Conservation (phyloP, 768 basidiomycete species). For the Lyophyllum semitale region DNA sequence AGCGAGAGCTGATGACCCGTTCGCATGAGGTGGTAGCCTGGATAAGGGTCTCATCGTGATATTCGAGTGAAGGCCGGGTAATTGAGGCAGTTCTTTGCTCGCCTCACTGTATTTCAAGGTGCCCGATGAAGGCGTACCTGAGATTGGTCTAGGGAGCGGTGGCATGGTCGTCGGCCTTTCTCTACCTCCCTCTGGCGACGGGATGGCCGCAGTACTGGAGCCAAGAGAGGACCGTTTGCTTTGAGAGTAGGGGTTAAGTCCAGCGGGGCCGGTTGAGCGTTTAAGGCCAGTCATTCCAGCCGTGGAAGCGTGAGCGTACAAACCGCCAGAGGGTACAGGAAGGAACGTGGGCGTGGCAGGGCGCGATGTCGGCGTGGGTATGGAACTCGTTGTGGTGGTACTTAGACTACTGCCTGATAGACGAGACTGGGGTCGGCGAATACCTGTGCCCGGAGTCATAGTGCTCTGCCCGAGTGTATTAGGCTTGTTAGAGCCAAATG, state of each 20-base stretch:
- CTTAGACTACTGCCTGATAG: slow-evolving; percentile 60
- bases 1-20: slow-evolving; percentile 34
- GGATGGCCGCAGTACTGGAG: slow-evolving; percentile 37
- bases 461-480: slow-evolving; percentile 45
- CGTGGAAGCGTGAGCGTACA: slow-evolving; percentile 43
- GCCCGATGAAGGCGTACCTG: slow-evolving; percentile 30
- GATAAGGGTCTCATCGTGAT: slow-evolving; percentile 48
- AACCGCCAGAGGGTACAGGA: slow-evolving; percentile 60
- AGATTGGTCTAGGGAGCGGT: slow-evolving; percentile 28
- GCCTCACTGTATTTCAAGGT: slow-evolving; percentile 27
- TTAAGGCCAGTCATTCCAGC: slow-evolving; percentile 50
- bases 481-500: slow-evolving; percentile 36
- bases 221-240: slow-evolving; percentile 68
- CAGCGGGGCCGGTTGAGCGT: slow-evolving; percentile 57
- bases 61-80: slow-evolving; percentile 44
- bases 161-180: slow-evolving; percentile 38
- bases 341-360: slow-evolving; percentile 78
- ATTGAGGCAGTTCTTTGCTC: slow-evolving; percentile 41
- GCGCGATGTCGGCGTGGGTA: slow-evolving; percentile 68
- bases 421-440: slow-evolving; percentile 71
- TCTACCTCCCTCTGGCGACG: slow-evolving; percentile 26
- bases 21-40: slow-evolving; percentile 39
- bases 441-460: slow-evolving; percentile 37
- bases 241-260: slow-evolving; percentile 40
- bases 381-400: slow-evolving; percentile 57